These are phyloP conservation scores for Allium sativum DNA, from an alignment of 106 monocot genomes.

Conservation along the genomic window DNA sequence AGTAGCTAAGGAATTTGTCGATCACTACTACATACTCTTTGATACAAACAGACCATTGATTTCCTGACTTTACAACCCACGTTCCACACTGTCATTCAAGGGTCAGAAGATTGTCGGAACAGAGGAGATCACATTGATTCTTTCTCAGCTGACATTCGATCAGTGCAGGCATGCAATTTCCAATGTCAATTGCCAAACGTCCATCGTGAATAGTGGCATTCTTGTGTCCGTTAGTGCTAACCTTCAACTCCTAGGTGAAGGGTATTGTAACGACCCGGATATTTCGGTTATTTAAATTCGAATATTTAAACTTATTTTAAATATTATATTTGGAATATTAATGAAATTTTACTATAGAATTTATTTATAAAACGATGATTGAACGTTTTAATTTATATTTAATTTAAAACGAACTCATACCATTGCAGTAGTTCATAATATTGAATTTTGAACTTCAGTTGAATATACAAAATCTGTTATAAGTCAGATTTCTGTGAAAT, in stretches of 20 bases:
- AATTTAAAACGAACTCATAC: too few species aligned
- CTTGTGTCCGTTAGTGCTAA: conserved; percentile 56
- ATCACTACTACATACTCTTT: conserved; percentile 57
- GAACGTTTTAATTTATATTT: too few species aligned
- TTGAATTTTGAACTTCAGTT: too few species aligned
- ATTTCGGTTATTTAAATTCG: too few species aligned
- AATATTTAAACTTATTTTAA: too few species aligned
- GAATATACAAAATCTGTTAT: too few species aligned
- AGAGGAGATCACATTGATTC: conserved; percentile 38
- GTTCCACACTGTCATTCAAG: conserved; percentile 60
- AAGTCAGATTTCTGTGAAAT: too few species aligned
- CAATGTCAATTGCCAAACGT: conserved; percentile 46
- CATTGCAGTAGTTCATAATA: too few species aligned
- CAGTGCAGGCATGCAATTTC: conserved; percentile 37
- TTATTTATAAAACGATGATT: too few species aligned
- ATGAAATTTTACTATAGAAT: too few species aligned
- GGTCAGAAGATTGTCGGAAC: conserved; percentile 35
- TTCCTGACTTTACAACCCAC: conserved; percentile 18
- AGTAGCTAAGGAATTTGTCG: conserved; percentile 58
- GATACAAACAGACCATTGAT: conserved; percentile 31
- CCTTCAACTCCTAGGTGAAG: conserved; percentile 40
- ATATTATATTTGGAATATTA: too few species aligned
- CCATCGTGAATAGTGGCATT: conserved; percentile 21
- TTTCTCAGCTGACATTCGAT: conserved; percentile 36
- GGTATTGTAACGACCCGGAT: too few species aligned